These are phyloP conservation scores for Apiospora arundinis DNA, from an alignment of 2,329 filamentous ascomycete species.

Conservation along the genomic window DNA sequence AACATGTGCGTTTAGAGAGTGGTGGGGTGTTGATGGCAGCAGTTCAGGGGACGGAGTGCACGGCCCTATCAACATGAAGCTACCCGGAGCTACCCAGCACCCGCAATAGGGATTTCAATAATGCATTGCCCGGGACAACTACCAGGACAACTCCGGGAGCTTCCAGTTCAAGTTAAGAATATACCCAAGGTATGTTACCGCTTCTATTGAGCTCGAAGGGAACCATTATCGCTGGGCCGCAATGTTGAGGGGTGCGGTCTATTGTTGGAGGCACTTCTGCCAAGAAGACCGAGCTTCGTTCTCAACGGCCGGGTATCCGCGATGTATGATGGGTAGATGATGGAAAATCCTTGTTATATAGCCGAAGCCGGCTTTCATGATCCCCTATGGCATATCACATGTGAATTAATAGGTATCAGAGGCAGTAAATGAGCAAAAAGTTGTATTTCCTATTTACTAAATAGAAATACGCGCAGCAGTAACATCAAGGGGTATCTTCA, in stretches of 20 bases:
- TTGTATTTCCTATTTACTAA: background rate
- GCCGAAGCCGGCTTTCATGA: background rate
- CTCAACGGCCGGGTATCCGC: background rate
- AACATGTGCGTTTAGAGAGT: background rate
- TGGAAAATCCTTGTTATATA: background rate
- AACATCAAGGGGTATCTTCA: slow-evolving; percentile 15
- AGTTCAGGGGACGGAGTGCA: background rate
- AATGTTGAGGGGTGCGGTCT: too few relatives aligned
- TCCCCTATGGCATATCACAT: too few relatives aligned
- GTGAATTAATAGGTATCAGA: background rate
- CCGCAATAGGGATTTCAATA: too few relatives aligned
- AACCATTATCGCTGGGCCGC: too few relatives aligned
- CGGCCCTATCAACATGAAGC: background rate
- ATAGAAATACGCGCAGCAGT: background rate
- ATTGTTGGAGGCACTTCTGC: background rate
- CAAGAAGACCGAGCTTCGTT: background rate
- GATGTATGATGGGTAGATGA: background rate
- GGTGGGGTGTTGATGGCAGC: background rate
- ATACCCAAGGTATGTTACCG: too few relatives aligned
- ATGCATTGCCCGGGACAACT: too few relatives aligned
- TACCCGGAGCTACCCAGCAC: background rate
- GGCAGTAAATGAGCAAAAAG: background rate
- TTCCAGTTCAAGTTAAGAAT: too few relatives aligned
- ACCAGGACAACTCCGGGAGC: too few relatives aligned
- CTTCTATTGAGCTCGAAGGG: too few relatives aligned